A percentile compares a stretch with the other conserved stretches of the same genome.
Conservation (phyloP, 2,329 filamentous ascomycete species). For the Pseudogymnoascus sp. region DNA sequence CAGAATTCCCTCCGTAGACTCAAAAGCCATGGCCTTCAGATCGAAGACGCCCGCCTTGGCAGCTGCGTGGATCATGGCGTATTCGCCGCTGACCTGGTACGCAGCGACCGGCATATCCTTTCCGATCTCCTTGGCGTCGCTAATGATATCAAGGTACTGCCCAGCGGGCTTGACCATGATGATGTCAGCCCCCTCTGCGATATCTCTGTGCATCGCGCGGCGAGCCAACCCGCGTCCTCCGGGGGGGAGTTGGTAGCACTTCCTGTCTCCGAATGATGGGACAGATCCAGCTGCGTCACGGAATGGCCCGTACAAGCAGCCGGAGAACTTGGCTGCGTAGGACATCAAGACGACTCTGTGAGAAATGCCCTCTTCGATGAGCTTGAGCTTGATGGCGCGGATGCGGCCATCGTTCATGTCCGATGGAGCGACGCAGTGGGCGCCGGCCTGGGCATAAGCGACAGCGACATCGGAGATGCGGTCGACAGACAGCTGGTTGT, state of each 20-base stretch:
- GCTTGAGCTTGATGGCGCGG: constrained; percentile 92
- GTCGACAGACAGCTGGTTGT: constrained; percentile 89
- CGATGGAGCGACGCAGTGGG: constrained; percentile 91
- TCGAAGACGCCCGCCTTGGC: constrained; percentile 97
- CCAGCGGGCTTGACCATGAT: constrained; percentile 99
- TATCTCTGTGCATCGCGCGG: constrained; percentile 81
- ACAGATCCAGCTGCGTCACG: constrained; percentile 87
- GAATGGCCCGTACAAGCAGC: constrained; percentile 94
- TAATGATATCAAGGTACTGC: constrained; percentile 95
- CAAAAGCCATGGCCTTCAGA: constrained; percentile 87
- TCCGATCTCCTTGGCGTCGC: constrained; percentile 89
- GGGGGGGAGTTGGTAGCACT: constrained; percentile 93
- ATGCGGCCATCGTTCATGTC: constrained; percentile 99
- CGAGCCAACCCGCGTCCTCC: constrained; percentile 86
- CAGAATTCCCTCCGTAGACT: constrained; percentile 87
- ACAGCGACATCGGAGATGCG: constrained; percentile 96
- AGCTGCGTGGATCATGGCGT: constrained; percentile 92
- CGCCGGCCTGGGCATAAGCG: constrained; percentile 89
- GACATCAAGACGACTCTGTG: constrained; percentile 93
- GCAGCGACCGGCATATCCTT: constrained; percentile 87
- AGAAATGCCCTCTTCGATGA: constrained; percentile 89
- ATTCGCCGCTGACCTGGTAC: constrained; percentile 96
- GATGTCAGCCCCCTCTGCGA: constrained; percentile 88
- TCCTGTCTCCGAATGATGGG: constrained; percentile 87
- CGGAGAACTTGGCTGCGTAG: constrained; percentile 95